Percentiles rank a stretch among this genome's conserved stretches.
These are phyloP conservation scores for Pezicula radicicola DNA, from an alignment of 2,329 filamentous ascomycete species.

Conservation along the genomic window DNA sequence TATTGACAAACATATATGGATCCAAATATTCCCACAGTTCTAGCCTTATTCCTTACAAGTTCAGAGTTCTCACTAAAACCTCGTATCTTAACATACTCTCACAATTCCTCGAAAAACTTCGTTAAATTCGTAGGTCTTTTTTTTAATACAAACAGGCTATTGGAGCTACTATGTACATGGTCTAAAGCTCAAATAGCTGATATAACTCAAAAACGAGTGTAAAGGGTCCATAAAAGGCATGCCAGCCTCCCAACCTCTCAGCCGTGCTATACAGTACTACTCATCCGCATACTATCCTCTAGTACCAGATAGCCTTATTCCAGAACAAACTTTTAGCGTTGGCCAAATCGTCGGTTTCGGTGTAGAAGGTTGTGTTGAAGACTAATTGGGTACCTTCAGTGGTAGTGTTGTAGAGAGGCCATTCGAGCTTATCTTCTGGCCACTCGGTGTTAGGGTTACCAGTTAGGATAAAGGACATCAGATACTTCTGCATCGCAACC, in stretches of 20 bases:
- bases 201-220: no score
- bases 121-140: no score
- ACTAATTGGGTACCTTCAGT: slow-evolving; percentile 24
- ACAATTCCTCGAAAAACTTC: no score
- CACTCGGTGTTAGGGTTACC: slow-evolving; percentile 30
- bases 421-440: slow-evolving; percentile 30
- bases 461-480: slow-evolving; percentile 29
- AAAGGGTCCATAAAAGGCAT: no score
- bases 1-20: no score
- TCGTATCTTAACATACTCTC: no score
- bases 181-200: no score
- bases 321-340: slow-evolving; percentile 28
- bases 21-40: no score
- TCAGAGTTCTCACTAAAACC: no score
- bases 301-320: slow-evolving; percentile 34
- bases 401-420: slow-evolving; percentile 28
- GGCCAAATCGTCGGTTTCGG: slow-evolving; percentile 28
- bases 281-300: slow-evolving; percentile 3
- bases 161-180: no score
- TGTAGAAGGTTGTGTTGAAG: slow-evolving; percentile 30
- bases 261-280: not conserved
- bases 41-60: no score
- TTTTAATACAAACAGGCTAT: no score
- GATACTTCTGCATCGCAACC: slow-evolving; percentile 32
- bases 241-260: not conserved